phyloP scores from a whole-genome alignment of 768 basidiomycete species.

The Podaxis rugospora region DNA sequence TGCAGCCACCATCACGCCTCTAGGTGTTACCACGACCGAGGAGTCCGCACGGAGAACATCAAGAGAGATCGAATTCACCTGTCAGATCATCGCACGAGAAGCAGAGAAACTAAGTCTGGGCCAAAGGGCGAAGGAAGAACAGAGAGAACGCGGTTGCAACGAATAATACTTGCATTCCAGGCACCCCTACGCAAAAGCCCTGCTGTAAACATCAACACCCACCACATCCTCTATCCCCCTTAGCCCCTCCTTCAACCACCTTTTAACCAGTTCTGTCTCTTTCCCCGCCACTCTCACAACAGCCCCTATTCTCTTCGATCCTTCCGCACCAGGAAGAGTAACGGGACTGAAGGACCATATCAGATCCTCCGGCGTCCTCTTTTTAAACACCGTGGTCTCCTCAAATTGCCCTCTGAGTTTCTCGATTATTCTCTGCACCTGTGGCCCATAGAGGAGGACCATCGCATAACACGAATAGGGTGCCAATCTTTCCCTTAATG shows the following conservation, averaged over 20 bases:
- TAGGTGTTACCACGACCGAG: background rate
- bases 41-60: background rate
- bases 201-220: conserved; percentile 61
- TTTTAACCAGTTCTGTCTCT: conserved; percentile 71
- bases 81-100: no score
- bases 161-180: background rate
- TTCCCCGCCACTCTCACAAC: conserved; percentile 72
- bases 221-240: conserved; percentile 44
- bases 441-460: conserved; percentile 73
- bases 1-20: background rate
- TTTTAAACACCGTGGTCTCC: conserved; percentile 58
- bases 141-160: background rate
- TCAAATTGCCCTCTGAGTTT: conserved; percentile 47
- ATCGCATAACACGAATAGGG: conserved; percentile 93
- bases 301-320: conserved; percentile 36
- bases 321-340: conserved; percentile 5
- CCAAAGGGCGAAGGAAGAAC: background rate
- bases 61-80: no score
- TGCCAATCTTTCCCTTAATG: conserved; percentile 55
- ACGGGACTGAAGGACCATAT: conserved; percentile 81
- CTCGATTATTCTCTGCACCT: conserved; percentile 41
- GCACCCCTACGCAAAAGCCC: conserved; percentile 45
- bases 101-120: background rate
- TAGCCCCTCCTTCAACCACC: conserved; percentile 62
- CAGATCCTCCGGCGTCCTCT: conserved; percentile 54